A percentile compares a stretch with the other conserved stretches of the same genome.
Evolutionary conservation across 2,329 filamentous ascomycete genomes (phyloP).

Genomic region (Neonectria hederae): DNA sequence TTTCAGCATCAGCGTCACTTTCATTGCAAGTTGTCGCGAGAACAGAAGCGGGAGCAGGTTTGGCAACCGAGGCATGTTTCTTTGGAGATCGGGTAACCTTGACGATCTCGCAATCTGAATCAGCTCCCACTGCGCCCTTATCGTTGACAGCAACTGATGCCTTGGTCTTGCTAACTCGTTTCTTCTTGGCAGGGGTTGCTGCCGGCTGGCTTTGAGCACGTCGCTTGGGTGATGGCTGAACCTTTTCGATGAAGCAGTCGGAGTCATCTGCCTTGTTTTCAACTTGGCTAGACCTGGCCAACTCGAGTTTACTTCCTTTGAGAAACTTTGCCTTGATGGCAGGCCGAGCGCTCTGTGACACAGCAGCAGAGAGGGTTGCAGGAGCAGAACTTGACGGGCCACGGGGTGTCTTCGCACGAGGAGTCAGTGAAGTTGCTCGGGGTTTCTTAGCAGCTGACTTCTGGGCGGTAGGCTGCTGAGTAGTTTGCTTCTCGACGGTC

Average conservation of each 20-base stretch:
- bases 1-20: slow-evolving; percentile 17
- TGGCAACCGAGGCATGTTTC: background rate
- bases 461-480: background rate
- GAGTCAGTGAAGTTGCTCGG: slow-evolving; percentile 4
- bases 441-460: background rate
- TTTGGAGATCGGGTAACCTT: slow-evolving; percentile 13
- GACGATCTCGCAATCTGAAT: slow-evolving; percentile 23
- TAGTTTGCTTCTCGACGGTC: background rate
- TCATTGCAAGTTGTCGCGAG: background rate
- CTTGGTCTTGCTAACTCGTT: slow-evolving; percentile 9
- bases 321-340: slow-evolving; percentile 1
- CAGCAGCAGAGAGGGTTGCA: background rate
- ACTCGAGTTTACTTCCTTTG: background rate
- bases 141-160: background rate
- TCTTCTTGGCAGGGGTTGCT: slow-evolving; percentile 25
- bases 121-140: background rate
- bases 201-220: background rate
- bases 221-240: slow-evolving; percentile 23
- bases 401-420: background rate
- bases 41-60: background rate
- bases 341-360: background rate
- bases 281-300: background rate
- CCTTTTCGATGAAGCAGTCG: slow-evolving; percentile 34
- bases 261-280: slow-evolving; percentile 15
- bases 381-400: background rate